A percentile compares a stretch with the other conserved stretches of the same genome.
These are phyloP conservation scores for Pyricularia grisea DNA, from an alignment of 2,329 filamentous ascomycete genomes.

Conservation along the genomic window DNA sequence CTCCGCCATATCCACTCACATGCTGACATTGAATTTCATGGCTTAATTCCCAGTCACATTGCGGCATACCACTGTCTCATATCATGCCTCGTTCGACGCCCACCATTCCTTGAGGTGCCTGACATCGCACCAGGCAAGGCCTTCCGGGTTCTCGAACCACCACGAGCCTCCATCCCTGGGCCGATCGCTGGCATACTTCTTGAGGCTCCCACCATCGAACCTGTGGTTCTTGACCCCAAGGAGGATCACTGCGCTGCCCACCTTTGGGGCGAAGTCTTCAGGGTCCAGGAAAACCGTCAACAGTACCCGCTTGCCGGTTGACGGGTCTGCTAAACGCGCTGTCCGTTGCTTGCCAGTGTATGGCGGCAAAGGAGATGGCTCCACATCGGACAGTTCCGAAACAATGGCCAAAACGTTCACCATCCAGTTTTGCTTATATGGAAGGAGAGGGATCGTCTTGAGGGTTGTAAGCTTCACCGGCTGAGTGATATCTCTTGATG, in stretches of 20 bases:
- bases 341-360: slow-evolving; percentile 40
- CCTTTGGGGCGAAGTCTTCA: slow-evolving; percentile 34
- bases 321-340: slow-evolving; percentile 40
- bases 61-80: too few species aligned
- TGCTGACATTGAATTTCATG: background rate
- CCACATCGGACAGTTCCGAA: slow-evolving; percentile 33
- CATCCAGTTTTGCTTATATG: slow-evolving; percentile 49
- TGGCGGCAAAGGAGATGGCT: slow-evolving; percentile 38
- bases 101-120: slow-evolving; percentile 35
- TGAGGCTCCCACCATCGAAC: slow-evolving; percentile 36
- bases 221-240: slow-evolving; percentile 48
- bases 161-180: slow-evolving; percentile 23
- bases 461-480: slow-evolving; percentile 44
- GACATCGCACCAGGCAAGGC: slow-evolving; percentile 41
- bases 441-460: slow-evolving; percentile 38
- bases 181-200: slow-evolving; percentile 30
- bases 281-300: slow-evolving; percentile 46
- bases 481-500: slow-evolving; percentile 27
- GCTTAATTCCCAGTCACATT: background rate
- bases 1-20: background rate
- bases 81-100: slow-evolving; percentile 10
- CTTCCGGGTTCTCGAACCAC: slow-evolving; percentile 41
- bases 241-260: slow-evolving; percentile 41
- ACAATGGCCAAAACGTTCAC: slow-evolving; percentile 45
- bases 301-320: slow-evolving; percentile 40